A percentile compares a stretch with the other conserved stretches of the same genome.
Evolutionary conservation across 345 rosid species (phyloP).

Genomic region (Gossypium herbaceum): DNA sequence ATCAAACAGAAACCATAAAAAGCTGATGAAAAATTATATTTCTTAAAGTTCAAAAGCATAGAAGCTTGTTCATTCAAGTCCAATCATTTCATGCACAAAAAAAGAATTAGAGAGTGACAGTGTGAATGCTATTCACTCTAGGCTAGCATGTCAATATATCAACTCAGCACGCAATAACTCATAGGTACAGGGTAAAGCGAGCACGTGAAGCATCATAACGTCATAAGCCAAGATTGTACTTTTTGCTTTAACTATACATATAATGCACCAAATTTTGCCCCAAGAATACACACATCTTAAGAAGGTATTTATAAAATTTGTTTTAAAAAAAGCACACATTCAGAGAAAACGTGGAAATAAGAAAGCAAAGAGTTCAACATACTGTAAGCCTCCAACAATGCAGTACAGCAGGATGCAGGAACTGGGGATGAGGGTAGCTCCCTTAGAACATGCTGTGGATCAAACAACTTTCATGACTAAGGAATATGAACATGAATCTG

Average conservation of each 20-base stretch:
- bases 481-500: slow-evolving; percentile 18
- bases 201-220: neutral
- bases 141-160: neutral
- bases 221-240: neutral
- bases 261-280: neutral
- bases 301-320: neutral
- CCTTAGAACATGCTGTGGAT: slow-evolving; percentile 85
- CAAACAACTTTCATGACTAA: slow-evolving; percentile 25
- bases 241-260: slow-evolving; percentile 2
- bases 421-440: slow-evolving; percentile 99
- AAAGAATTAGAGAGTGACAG: neutral
- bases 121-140: neutral
- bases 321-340: neutral
- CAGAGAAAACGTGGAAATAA: slow-evolving; percentile 10
- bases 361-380: slow-evolving; percentile 29
- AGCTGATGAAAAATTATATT: neutral
- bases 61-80: neutral
- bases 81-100: neutral
- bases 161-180: neutral
- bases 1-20: neutral
- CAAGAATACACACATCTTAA: neutral
- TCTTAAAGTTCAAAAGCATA: neutral
- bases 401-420: slow-evolving; percentile 96
- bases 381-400: slow-evolving; percentile 94
- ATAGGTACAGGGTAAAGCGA: neutral